Conservation (phyloP, 129 eudicot species). For the Centaurea solstitialis region DNA sequence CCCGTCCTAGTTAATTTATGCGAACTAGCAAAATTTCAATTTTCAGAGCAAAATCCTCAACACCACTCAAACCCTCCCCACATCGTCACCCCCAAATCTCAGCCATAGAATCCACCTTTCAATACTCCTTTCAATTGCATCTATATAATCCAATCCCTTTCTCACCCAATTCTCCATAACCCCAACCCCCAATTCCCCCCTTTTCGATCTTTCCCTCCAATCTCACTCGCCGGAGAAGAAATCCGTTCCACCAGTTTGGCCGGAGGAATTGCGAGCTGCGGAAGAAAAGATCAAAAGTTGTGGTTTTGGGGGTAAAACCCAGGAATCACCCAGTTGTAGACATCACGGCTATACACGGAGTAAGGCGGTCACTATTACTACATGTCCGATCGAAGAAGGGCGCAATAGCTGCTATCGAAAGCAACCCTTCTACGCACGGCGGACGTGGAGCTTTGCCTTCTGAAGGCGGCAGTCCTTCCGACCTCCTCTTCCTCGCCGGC, state of each 20-base stretch:
- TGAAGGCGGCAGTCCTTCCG: constrained; percentile 99
- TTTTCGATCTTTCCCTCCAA: not conserved
- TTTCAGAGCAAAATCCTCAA: constrained; percentile 9
- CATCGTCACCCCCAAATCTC: constrained; percentile 27
- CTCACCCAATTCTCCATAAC: not conserved
- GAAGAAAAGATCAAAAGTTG: not conserved
- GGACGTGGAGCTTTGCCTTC: constrained; percentile 99
- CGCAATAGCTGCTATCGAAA: constrained; percentile 35
- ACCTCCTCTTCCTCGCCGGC: constrained; percentile 96
- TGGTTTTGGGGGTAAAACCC: constrained; percentile 49
- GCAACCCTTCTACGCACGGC: constrained; percentile 92
- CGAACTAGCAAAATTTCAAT: constrained; percentile 4
- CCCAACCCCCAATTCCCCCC: constrained; percentile 3
- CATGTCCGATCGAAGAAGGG: constrained; percentile 60
- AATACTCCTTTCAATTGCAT: not conserved
- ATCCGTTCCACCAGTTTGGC: not conserved
- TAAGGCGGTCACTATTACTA: constrained; percentile 31
- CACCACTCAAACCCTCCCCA: constrained; percentile 19
- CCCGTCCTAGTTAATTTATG: constrained; percentile 1
- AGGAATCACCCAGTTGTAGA: constrained; percentile 47
- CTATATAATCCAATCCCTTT: not conserved
- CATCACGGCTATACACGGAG: constrained; percentile 82
- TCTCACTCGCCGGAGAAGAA: not conserved
- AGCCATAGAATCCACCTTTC: constrained; percentile 21
- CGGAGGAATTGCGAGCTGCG: not conserved